phyloP scores from a whole-genome alignment of 108 stramenopile genomes.

The Skeletonema marinoi region DNA sequence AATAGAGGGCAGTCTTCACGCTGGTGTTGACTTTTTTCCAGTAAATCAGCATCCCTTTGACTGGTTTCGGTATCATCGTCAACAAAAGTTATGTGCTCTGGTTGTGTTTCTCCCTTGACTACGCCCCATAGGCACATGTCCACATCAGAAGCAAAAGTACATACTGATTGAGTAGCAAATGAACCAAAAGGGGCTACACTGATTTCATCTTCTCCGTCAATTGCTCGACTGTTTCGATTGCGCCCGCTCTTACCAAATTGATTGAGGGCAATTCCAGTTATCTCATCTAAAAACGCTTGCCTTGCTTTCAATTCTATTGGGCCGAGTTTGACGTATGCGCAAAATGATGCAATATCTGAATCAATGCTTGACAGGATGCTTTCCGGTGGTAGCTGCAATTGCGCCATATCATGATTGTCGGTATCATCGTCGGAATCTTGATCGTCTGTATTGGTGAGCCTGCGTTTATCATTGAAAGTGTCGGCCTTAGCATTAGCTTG shows the following conservation, averaged over 20 bases:
- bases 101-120: constrained; percentile 45
- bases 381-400: constrained; percentile 17
- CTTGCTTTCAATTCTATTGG: constrained; percentile 56
- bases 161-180: constrained; percentile 69
- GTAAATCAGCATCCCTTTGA: background rate
- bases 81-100: constrained; percentile 29
- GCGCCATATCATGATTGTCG: background rate
- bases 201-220: constrained; percentile 11
- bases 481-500: constrained; percentile 16
- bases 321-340: constrained; percentile 62
- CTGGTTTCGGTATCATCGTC: constrained; percentile 17
- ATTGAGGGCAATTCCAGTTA: constrained; percentile 18
- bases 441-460: background rate
- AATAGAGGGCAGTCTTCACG: constrained; percentile 27
- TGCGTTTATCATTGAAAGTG: background rate
- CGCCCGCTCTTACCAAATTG: constrained; percentile 10
- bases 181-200: constrained; percentile 71
- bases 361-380: constrained; percentile 24
- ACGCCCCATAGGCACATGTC: constrained; percentile 81
- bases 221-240: background rate
- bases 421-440: background rate
- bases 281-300: constrained; percentile 41
- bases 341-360: constrained; percentile 63
- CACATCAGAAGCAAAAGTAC: constrained; percentile 74
- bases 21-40: background rate